phyloP scores from a whole-genome alignment of 2,329 filamentous ascomycete genomes.

The Piedraia hortae region DNA sequence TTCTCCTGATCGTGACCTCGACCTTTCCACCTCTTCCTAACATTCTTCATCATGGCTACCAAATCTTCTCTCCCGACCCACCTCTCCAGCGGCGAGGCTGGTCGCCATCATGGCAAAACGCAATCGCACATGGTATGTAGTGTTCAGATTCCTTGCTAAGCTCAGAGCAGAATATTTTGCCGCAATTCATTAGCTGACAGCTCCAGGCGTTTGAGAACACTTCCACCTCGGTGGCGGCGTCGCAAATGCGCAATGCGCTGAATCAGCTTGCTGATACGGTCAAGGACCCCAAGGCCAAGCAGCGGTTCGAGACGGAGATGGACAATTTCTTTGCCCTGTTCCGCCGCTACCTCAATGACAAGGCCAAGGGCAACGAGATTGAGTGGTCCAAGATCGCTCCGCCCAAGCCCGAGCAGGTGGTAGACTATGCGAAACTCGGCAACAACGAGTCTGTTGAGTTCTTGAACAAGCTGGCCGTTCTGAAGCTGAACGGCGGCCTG shows the following conservation, averaged over 20 bases:
- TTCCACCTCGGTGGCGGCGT: conserved; percentile 88
- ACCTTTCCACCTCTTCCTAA: no score
- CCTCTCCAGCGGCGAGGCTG: conserved; percentile 22
- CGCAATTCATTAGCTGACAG: not conserved
- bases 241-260: conserved; percentile 95
- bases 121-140: conserved; percentile 58
- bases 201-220: conserved; percentile 91
- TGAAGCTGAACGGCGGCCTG: conserved; percentile 97
- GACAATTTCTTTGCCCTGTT: conserved; percentile 99
- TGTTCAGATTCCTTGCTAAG: no score
- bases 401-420: conserved; percentile 75
- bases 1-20: no score
- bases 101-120: conserved; percentile 58
- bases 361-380: conserved; percentile 88
- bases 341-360: conserved; percentile 93
- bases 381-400: conserved; percentile 95
- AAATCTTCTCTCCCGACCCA: conserved; percentile 61
- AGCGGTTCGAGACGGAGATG: conserved; percentile 95
- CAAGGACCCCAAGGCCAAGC: conserved; percentile 45
- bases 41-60: conserved; percentile 16
- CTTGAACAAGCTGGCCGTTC: conserved; percentile 86
- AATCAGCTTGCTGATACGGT: conserved; percentile 81
- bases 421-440: conserved; percentile 74
- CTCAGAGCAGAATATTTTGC: no score
- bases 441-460: conserved; percentile 80